Percentiles rank a stretch among this genome's conserved stretches.
phyloP scores from a whole-genome alignment of 441 rosid species.

The Erodium moschatum region DNA sequence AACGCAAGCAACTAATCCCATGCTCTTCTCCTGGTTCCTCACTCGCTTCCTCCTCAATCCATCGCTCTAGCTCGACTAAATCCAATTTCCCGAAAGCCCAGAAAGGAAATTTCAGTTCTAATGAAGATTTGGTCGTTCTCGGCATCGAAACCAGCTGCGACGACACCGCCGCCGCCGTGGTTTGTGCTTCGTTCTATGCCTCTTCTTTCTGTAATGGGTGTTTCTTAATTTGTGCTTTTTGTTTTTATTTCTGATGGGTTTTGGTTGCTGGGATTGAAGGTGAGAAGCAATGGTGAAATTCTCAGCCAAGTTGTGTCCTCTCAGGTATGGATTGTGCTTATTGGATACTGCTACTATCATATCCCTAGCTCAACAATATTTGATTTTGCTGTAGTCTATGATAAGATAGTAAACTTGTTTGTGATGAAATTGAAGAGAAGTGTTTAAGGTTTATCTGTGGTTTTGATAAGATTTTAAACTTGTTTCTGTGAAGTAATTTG shows the following conservation, averaged over 20 bases:
- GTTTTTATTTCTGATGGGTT: slow-evolving; percentile 12
- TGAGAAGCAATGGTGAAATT: slow-evolving; percentile 66
- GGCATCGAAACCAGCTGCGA: slow-evolving; percentile 97
- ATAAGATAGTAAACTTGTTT: too few species aligned
- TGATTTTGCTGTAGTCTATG: background rate
- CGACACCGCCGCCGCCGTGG: slow-evolving; percentile 92
- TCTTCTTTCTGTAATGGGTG: background rate
- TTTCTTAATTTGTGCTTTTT: slow-evolving; percentile 6
- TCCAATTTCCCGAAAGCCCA: slow-evolving; percentile 17
- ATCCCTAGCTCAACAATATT: too few species aligned
- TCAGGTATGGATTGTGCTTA: slow-evolving; percentile 47
- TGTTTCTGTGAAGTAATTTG: background rate
- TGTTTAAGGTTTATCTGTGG: background rate
- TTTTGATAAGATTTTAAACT: too few species aligned
- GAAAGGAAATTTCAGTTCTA: slow-evolving; percentile 11
- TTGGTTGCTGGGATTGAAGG: slow-evolving; percentile 31
- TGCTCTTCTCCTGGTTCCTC: slow-evolving; percentile 17
- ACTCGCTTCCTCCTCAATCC: slow-evolving; percentile 14
- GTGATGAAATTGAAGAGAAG: background rate
- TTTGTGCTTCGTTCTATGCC: slow-evolving; percentile 24
- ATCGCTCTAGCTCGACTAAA: slow-evolving; percentile 20
- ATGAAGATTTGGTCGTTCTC: slow-evolving; percentile 58
- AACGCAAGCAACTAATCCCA: slow-evolving; percentile 10
- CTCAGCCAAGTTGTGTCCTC: slow-evolving; percentile 89
- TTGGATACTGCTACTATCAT: background rate